These are phyloP conservation scores for Acarospora socialis DNA, from an alignment of 2,329 filamentous ascomycete genomes.

Conservation along the genomic window DNA sequence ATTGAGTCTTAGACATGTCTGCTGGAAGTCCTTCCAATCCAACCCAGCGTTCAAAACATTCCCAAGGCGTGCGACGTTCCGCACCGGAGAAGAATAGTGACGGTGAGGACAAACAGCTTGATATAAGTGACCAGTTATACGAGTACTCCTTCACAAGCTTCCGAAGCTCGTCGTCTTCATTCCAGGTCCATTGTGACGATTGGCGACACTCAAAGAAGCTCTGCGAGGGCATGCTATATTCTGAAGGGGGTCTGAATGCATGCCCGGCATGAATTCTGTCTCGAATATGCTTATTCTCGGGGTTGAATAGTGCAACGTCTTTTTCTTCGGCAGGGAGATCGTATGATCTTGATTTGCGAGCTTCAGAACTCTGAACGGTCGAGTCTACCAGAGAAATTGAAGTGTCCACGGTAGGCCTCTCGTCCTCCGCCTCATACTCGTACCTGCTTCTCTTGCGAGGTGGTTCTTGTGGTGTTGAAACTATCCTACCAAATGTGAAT, in stretches of 20 bases:
- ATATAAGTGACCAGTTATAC: conserved; percentile 96
- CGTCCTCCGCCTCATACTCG: conserved; percentile 60
- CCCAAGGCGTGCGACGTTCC: conserved; percentile 88
- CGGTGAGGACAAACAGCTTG: conserved; percentile 58
- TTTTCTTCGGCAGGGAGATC: conserved; percentile 54
- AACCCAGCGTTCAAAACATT: conserved; percentile 97
- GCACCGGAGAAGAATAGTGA: conserved; percentile 72
- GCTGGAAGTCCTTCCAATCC: conserved; percentile 76
- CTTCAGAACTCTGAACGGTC: conserved; percentile 5
- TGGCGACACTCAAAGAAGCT: conserved; percentile 78
- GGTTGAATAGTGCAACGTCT: conserved; percentile 74
- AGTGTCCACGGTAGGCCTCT: conserved; percentile 40
- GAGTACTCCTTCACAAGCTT: conserved; percentile 78
- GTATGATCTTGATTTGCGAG: conserved; percentile 16
- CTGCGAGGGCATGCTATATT: conserved; percentile 79
- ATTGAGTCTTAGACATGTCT: conserved; percentile 90
- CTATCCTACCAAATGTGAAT: conserved; percentile 68
- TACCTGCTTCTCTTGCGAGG: conserved; percentile 70
- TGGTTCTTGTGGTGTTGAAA: conserved; percentile 50
- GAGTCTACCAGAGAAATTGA: conserved; percentile 12
- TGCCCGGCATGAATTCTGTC: conserved; percentile 84
- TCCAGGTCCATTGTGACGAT: conserved; percentile 79
- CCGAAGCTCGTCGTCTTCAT: conserved; percentile 82
- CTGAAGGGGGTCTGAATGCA: conserved; percentile 83
- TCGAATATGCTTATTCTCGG: conserved; percentile 76